These are phyloP conservation scores for Linnemannia elongata DNA, from an alignment of 192 early-diverging fungal species.

Conservation along the genomic window DNA sequence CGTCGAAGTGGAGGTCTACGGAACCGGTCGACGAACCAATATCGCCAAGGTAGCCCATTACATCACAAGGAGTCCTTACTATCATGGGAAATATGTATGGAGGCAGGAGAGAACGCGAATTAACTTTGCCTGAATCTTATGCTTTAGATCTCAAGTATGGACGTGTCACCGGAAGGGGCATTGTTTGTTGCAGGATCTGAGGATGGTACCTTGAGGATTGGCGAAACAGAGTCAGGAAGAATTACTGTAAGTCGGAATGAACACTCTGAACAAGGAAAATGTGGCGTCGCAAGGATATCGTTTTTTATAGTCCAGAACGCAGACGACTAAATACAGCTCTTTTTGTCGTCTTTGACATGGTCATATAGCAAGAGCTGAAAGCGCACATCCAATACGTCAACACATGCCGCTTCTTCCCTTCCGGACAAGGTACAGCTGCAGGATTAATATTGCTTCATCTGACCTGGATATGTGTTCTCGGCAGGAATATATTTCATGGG, in stretches of 20 bases:
- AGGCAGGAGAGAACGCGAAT: background rate
- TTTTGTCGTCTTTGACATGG: background rate
- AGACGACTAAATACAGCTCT: background rate
- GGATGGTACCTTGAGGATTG: constrained; percentile 54
- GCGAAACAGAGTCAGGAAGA: constrained; percentile 54
- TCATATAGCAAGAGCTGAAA: constrained; percentile 59
- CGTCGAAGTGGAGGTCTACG: constrained; percentile 53
- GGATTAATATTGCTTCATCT: background rate
- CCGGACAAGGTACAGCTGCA: constrained; percentile 68
- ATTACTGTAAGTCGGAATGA: constrained; percentile 46
- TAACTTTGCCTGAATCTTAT: background rate
- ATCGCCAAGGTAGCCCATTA: constrained; percentile 24
- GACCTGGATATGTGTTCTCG: too few relatives aligned
- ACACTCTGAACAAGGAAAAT: background rate
- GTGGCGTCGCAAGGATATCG: background rate
- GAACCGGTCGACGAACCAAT: constrained; percentile 36
- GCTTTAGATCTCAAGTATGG: constrained; percentile 55
- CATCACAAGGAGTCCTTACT: background rate
- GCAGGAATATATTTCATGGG: background rate
- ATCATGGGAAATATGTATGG: background rate
- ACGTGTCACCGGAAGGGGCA: constrained; percentile 64
- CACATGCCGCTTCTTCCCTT: constrained; percentile 79
- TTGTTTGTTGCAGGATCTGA: constrained; percentile 61
- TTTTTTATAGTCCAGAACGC: background rate
- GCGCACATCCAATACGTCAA: constrained; percentile 80